Conservation (phyloP, 768 basidiomycete species). For the Hypholoma fasciculare region DNA sequence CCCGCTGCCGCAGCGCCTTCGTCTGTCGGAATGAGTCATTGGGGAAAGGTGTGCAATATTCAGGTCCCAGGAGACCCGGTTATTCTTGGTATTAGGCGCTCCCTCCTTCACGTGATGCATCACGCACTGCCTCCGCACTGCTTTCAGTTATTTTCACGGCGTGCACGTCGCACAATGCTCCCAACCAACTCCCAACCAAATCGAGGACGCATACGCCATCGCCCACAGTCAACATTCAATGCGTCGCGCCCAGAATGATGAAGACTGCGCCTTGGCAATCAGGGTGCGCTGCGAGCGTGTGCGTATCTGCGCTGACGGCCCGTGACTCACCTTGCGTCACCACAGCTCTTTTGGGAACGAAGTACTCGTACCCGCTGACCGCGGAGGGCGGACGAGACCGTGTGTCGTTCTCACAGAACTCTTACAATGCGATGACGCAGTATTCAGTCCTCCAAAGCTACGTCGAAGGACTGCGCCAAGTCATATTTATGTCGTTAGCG, state of each 20-base stretch:
- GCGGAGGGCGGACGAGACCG: neutral
- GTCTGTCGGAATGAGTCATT: conserved; percentile 4
- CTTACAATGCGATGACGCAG: too few species aligned
- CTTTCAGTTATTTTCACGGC: too few species aligned
- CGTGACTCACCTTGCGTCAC: neutral
- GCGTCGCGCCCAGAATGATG: neutral
- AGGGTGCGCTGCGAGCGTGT: too few species aligned
- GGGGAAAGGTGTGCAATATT: neutral
- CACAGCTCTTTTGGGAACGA: neutral
- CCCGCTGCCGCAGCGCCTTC: conserved; percentile 13
- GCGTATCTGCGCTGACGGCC: neutral
- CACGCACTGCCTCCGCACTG: neutral
- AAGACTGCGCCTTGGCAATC: neutral
- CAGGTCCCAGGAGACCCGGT: too few species aligned
- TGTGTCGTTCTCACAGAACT: too few species aligned
- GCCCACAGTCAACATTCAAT: neutral
- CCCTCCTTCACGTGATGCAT: neutral
- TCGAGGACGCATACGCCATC: too few species aligned
- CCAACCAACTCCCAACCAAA: too few species aligned
- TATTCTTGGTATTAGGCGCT: too few species aligned
- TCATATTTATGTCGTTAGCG: too few species aligned
- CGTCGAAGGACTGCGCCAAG: too few species aligned
- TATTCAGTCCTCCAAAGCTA: too few species aligned
- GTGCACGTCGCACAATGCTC: too few species aligned
- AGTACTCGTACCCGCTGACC: neutral